Conservation (phyloP, 1,284 basidiomycete genomes). For the Moesziomyces aphidis region DNA sequence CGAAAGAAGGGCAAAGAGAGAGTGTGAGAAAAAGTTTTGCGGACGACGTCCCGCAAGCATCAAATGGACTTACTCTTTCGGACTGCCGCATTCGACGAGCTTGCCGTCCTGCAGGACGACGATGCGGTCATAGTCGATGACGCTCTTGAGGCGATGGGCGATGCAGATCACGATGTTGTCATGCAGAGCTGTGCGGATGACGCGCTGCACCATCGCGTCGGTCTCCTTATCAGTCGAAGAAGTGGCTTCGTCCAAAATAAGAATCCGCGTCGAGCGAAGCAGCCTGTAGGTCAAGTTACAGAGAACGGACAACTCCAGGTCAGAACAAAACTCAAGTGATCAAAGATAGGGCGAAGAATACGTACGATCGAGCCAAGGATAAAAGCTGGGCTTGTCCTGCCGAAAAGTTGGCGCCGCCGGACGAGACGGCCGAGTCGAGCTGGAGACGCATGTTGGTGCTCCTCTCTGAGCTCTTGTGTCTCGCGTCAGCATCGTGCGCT, state of each 20-base stretch:
- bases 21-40: not conserved
- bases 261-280: slow-evolving; percentile 79
- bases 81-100: slow-evolving; percentile 80
- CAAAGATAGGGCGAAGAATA: not conserved
- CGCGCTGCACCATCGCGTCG: slow-evolving; percentile 44
- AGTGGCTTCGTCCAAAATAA: slow-evolving; percentile 84
- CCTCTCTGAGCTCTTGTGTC: not conserved
- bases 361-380: slow-evolving; percentile 76
- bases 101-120: slow-evolving; percentile 72
- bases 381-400: slow-evolving; percentile 86
- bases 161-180: slow-evolving; percentile 69
- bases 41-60: not conserved
- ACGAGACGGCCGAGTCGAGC: slow-evolving; percentile 79
- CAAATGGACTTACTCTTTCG: slow-evolving; percentile 63
- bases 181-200: slow-evolving; percentile 27
- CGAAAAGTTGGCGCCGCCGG: slow-evolving; percentile 84
- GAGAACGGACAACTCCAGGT: slow-evolving; percentile 40
- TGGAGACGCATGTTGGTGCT: slow-evolving; percentile 69
- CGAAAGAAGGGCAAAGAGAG: not conserved
- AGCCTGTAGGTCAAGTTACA: slow-evolving; percentile 72
- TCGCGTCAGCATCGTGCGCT: not conserved
- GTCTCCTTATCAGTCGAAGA: slow-evolving; percentile 62
- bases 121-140: slow-evolving; percentile 76
- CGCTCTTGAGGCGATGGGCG: slow-evolving; percentile 44
- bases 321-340: too few species aligned